These are phyloP conservation scores for Fusarium sp. DNA, from an alignment of 2,329 filamentous ascomycete genomes.

Conservation along the genomic window DNA sequence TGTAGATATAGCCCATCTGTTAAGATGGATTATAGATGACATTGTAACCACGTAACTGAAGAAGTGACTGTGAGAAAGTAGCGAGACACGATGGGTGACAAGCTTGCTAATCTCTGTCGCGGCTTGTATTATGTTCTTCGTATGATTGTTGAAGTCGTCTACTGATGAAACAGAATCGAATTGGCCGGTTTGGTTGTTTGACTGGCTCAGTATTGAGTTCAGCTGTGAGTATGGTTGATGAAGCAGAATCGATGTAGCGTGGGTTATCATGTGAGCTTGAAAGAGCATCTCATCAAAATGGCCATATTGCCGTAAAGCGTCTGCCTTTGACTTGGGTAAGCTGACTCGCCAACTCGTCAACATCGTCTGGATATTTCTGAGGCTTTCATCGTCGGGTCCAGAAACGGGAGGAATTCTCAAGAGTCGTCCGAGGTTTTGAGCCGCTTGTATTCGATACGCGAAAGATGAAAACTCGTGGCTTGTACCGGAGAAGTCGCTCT, in stretches of 20 bases:
- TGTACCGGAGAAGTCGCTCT: conserved; percentile 75
- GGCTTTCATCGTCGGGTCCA: conserved; percentile 62
- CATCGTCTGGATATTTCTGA: conserved; percentile 60
- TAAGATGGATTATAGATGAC: conserved; percentile 82
- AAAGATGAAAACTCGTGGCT: conserved; percentile 81
- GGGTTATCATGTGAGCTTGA: conserved; percentile 82
- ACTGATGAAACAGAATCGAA: conserved; percentile 60
- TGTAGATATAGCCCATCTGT: conserved; percentile 75
- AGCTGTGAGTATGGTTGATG: conserved; percentile 83
- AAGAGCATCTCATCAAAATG: conserved; percentile 90
- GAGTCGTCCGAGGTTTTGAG: conserved; percentile 79
- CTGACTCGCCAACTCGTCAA: conserved; percentile 81
- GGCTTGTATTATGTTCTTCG: conserved; percentile 80
- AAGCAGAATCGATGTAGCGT: conserved; percentile 73
- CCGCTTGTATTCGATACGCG: conserved; percentile 82
- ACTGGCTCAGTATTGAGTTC: conserved; percentile 65
- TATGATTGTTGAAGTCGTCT: conserved; percentile 70
- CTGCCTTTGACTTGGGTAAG: conserved; percentile 74
- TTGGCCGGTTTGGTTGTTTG: conserved; percentile 72
- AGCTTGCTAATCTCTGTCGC: conserved; percentile 80
- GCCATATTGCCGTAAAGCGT: conserved; percentile 73
- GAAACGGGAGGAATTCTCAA: conserved; percentile 65
- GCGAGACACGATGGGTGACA: conserved; percentile 74
- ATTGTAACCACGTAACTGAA: conserved; percentile 83
- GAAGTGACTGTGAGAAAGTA: conserved; percentile 81